A percentile compares a stretch with the other conserved stretches of the same genome.
phyloP scores from a whole-genome alignment of 2,329 filamentous ascomycete genomes.

The Fusarium dimerum region DNA sequence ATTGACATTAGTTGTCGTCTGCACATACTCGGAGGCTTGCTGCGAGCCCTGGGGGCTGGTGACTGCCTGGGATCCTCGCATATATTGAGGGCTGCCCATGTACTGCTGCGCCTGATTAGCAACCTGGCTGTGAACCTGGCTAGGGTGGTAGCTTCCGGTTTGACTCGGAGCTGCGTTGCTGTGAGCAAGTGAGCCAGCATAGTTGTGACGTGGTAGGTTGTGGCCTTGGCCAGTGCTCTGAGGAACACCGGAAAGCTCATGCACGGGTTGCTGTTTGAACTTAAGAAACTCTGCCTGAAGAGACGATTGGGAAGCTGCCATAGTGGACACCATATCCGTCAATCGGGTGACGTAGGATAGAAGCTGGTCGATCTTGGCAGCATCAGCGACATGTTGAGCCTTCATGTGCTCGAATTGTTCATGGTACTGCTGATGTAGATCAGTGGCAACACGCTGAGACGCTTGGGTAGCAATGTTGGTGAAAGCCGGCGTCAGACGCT shows the following conservation, averaged over 20 bases:
- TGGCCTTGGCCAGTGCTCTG: conserved; percentile 23
- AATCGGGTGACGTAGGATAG: conserved; percentile 66
- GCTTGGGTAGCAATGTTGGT: conserved; percentile 64
- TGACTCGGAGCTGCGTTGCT: conserved; percentile 31
- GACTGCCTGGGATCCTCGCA: conserved; percentile 35
- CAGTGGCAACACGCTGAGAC: conserved; percentile 66
- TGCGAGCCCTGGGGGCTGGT: conserved; percentile 36
- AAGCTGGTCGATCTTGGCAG: conserved; percentile 72
- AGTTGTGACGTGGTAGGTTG: conserved; percentile 30
- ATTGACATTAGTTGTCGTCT: conserved; percentile 33
- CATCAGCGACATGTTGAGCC: conserved; percentile 51
- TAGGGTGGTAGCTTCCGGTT: conserved; percentile 35
- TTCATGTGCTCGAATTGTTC: conserved; percentile 53
- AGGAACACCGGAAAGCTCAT: conserved; percentile 41
- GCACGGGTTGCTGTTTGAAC: conserved; percentile 52
- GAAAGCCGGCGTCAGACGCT: conserved; percentile 66
- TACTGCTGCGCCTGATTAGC: conserved; percentile 36
- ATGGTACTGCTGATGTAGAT: conserved; percentile 65
- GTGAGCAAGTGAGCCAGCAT: conserved; percentile 27
- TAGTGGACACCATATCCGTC: conserved; percentile 67
- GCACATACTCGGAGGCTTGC: conserved; percentile 36
- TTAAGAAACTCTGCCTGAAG: conserved; percentile 67
- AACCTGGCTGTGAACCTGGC: conserved; percentile 36
- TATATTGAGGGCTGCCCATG: conserved; percentile 40
- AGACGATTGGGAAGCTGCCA: conserved; percentile 68